Evolutionary conservation across 345 rosid genomes (phyloP).

Genomic region (Syzygium aqueum): DNA sequence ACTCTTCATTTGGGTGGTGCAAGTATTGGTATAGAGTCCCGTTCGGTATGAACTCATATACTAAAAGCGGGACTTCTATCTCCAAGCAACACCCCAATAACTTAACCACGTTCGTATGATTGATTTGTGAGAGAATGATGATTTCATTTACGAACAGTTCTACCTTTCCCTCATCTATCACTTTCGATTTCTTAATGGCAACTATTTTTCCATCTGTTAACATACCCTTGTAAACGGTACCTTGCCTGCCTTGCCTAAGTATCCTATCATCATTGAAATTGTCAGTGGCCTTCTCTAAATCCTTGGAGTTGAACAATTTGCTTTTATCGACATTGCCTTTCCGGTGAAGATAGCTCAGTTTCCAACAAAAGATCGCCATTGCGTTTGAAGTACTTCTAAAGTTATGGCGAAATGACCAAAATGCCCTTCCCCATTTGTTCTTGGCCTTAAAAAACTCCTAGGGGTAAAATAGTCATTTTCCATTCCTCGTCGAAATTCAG

Average conservation of each 20-base stretch:
- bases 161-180: too few relatives aligned
- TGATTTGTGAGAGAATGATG: too few relatives aligned
- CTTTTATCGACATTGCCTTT: not conserved
- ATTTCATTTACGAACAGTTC: too few relatives aligned
- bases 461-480: too few relatives aligned
- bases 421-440: too few relatives aligned
- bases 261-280: not conserved
- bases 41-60: not conserved
- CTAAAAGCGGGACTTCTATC: not conserved
- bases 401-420: too few relatives aligned
- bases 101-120: too few relatives aligned
- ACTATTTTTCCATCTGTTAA: not conserved
- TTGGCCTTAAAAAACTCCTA: too few relatives aligned
- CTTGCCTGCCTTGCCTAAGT: not conserved
- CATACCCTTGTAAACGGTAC: not conserved
- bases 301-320: not conserved
- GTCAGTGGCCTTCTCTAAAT: not conserved
- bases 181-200: not conserved
- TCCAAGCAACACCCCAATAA: conserved; percentile 2
- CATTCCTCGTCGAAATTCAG: too few relatives aligned
- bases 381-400: not conserved
- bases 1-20: too few relatives aligned
- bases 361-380: not conserved
- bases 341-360: not conserved
- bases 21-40: not conserved